These are phyloP conservation scores for Psilocybe sp. DNA, from an alignment of 768 basidiomycete species.

Conservation along the genomic window DNA sequence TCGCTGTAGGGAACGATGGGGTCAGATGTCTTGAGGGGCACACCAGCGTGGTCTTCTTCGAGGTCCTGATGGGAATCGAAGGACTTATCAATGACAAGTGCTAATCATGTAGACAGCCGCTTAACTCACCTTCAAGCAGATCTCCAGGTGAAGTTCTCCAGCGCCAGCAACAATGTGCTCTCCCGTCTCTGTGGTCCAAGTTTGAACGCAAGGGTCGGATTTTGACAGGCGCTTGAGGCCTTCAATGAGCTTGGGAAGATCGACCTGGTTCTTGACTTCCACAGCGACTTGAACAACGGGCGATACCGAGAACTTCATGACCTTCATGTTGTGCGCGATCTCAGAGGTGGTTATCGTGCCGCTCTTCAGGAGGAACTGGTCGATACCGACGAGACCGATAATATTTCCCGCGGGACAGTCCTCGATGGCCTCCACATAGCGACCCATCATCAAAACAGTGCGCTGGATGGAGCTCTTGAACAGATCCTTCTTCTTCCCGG, in stretches of 20 bases:
- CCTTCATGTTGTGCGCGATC: conserved; percentile 99
- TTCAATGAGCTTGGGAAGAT: conserved; percentile 99
- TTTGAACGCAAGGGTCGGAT: conserved; percentile 98
- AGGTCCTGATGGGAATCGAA: conserved; percentile 63
- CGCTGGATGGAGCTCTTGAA: conserved; percentile 98
- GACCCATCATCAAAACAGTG: conserved; percentile 99
- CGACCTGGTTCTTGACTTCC: conserved; percentile 97
- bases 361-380: conserved; percentile 98
- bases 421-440: conserved; percentile 96
- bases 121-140: conserved; percentile 86
- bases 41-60: conserved; percentile 98
- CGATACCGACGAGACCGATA: conserved; percentile 97
- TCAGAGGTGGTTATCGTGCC: conserved; percentile 96
- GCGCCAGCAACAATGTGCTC: conserved; percentile 99
- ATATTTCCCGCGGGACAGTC: conserved; percentile 99
- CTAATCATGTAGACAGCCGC: neutral
- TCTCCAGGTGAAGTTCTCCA: conserved; percentile 98
- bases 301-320: conserved; percentile 99
- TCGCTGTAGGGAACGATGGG: conserved; percentile 96
- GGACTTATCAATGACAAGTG: neutral
- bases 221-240: conserved; percentile 99
- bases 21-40: conserved; percentile 95
- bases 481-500: conserved; percentile 97
- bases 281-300: conserved; percentile 98
- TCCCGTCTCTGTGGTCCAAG: conserved; percentile 88